phyloP scores from a whole-genome alignment of 495 filamentous ascomycete species.

The Haplographium delicatum region DNA sequence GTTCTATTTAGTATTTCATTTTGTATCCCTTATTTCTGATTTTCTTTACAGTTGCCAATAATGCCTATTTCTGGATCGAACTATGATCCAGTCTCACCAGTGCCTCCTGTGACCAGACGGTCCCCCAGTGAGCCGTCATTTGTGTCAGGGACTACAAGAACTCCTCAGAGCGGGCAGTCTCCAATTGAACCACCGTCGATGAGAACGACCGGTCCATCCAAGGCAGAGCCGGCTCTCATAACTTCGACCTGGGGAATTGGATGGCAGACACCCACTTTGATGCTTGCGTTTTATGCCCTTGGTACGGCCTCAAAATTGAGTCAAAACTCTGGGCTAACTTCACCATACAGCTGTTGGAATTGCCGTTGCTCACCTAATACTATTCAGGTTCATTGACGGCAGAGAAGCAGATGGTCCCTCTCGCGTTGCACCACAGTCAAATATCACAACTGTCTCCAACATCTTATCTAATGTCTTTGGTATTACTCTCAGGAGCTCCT shows the following conservation, averaged over 20 bases:
- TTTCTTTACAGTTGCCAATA: no score
- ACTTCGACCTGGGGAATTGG: slow-evolving; percentile 17
- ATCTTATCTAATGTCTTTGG: slow-evolving; percentile 18
- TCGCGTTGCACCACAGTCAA: slow-evolving; percentile 11
- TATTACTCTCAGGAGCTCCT: not conserved
- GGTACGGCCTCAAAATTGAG: not conserved
- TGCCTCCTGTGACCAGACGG: no score
- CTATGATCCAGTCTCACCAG: no score
- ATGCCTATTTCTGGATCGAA: no score
- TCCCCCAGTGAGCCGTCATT: no score
- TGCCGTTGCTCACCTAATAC: slow-evolving; percentile 11
- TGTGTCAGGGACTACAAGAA: no score
- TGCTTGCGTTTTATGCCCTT: slow-evolving; percentile 5
- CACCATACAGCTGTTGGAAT: slow-evolving; percentile 6
- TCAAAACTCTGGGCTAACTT: not conserved
- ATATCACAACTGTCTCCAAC: slow-evolving; percentile 18
- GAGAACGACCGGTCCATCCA: no score
- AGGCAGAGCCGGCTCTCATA: slow-evolving; percentile 10
- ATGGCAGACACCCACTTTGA: slow-evolving; percentile 18
- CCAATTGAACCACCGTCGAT: no score
- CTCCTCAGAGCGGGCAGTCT: no score
- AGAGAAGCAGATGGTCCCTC: slow-evolving; percentile 10
- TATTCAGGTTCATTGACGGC: slow-evolving; percentile 11
- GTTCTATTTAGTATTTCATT: no score
- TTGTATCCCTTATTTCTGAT: no score